A percentile compares a stretch with the other conserved stretches of the same genome.
Conservation (phyloP, 306 rosid species). For the Cercis canadensis region DNA sequence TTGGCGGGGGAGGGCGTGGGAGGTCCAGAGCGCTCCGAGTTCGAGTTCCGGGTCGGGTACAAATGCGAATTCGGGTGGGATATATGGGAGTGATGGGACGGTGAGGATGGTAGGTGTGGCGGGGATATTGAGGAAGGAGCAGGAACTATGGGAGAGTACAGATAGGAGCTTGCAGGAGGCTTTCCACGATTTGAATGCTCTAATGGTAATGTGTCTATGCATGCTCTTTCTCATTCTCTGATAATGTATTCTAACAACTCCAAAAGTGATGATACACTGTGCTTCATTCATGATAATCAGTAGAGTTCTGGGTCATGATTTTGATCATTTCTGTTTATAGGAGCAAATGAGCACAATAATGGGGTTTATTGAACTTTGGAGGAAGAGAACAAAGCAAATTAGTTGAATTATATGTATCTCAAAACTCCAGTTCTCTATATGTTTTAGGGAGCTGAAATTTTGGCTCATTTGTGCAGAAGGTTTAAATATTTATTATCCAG, state of each 20-base stretch:
- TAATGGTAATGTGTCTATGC: conserved; percentile 62
- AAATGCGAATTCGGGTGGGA: conserved; percentile 47
- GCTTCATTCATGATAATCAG: background rate
- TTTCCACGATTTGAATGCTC: conserved; percentile 98
- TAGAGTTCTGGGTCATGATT: background rate
- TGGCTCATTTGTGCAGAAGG: conserved; percentile 13
- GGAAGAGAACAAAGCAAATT: background rate
- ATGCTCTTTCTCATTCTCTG: conserved; percentile 17
- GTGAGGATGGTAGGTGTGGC: conserved; percentile 96
- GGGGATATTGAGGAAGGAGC: conserved; percentile 95
- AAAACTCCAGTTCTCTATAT: conserved; percentile 25
- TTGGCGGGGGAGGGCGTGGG: conserved; percentile 89
- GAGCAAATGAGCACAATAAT: background rate
- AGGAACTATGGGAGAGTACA: conserved; percentile 98
- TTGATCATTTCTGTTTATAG: background rate
- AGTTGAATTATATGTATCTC: background rate
- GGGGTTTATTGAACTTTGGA: background rate
- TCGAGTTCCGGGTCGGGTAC: conserved; percentile 29
- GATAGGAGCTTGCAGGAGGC: conserved; percentile 97
- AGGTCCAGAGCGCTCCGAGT: conserved; percentile 40
- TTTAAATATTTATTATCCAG: too few species aligned
- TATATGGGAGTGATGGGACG: conserved; percentile 79
- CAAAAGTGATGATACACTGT: background rate
- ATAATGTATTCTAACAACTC: background rate
- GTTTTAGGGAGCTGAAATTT: conserved; percentile 3